Conservation (phyloP, 768 basidiomycete genomes). For the Collybia sp. region DNA sequence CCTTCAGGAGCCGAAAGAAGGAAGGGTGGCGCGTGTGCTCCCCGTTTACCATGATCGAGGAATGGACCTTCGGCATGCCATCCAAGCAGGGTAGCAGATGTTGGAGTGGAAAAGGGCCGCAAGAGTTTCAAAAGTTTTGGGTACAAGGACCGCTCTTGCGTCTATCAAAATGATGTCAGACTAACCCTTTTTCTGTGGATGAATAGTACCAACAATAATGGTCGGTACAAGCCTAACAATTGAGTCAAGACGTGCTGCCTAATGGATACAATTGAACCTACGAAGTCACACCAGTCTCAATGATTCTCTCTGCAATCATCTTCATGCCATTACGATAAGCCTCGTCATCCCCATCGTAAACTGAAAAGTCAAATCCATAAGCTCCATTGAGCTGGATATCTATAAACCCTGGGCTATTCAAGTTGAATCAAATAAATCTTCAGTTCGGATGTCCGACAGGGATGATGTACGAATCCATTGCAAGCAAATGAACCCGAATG, state of each 20-base stretch:
- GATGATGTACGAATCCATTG: no score
- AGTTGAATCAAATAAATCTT: slow-evolving; percentile 2
- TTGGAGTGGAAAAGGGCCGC: slow-evolving; percentile 57
- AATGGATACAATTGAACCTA: slow-evolving; percentile 32
- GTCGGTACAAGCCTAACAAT: slow-evolving; percentile 52
- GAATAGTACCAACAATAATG: slow-evolving; percentile 48
- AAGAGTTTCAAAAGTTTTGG: slow-evolving; percentile 66
- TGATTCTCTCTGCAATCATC: slow-evolving; percentile 68
- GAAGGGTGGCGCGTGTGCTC: slow-evolving; percentile 72
- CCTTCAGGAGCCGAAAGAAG: slow-evolving; percentile 61
- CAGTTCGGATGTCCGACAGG: neutral
- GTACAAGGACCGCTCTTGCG: slow-evolving; percentile 73
- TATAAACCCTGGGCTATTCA: slow-evolving; percentile 78
- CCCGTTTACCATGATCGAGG: slow-evolving; percentile 75
- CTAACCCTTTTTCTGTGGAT: neutral
- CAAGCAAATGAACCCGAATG: neutral
- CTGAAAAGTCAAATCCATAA: slow-evolving; percentile 84
- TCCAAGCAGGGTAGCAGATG: slow-evolving; percentile 72
- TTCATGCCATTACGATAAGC: slow-evolving; percentile 65
- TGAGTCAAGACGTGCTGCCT: slow-evolving; percentile 13
- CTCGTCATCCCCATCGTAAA: slow-evolving; percentile 69
- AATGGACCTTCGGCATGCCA: slow-evolving; percentile 94
- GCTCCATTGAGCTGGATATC: slow-evolving; percentile 92
- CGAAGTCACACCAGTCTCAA: slow-evolving; percentile 88
- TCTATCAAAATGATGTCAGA: slow-evolving; percentile 34